Percentiles rank a stretch among this genome's conserved stretches.
These are phyloP conservation scores for Pseudogymnoascus sp. DNA, from an alignment of 2,329 filamentous ascomycete genomes.

Conservation along the genomic window DNA sequence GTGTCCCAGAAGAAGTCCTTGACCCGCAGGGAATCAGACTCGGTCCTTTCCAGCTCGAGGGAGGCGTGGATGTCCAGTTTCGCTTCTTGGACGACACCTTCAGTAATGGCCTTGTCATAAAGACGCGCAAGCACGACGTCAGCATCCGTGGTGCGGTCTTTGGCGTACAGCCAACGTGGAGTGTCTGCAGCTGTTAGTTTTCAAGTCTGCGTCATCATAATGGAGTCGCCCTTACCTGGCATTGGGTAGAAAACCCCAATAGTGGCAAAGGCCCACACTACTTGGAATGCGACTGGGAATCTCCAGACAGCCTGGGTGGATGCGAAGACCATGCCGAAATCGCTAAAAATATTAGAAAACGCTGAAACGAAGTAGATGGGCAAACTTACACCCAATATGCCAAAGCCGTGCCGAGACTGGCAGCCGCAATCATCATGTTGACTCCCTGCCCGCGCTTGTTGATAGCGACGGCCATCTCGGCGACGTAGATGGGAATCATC, in stretches of 20 bases:
- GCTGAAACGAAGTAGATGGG: constrained; percentile 20
- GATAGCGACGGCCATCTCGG: constrained; percentile 25
- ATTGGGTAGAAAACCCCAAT: constrained; percentile 17
- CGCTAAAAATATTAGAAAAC: constrained; percentile 18
- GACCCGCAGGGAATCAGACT: neutral
- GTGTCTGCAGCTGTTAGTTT: constrained; percentile 17
- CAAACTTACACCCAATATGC: constrained; percentile 29
- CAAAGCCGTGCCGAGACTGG: constrained; percentile 22
- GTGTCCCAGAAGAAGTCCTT: constrained; percentile 7
- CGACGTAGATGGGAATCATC: constrained; percentile 25
- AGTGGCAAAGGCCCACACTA: constrained; percentile 22
- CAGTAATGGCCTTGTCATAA: neutral
- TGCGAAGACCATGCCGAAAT: constrained; percentile 27
- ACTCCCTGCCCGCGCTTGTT: constrained; percentile 24
- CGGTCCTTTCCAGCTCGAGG: neutral
- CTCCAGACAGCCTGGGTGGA: constrained; percentile 26
- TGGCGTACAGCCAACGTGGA: constrained; percentile 26
- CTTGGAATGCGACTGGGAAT: constrained; percentile 27
- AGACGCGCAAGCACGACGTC: neutral
- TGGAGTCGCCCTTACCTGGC: constrained; percentile 11
- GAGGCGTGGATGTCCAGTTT: neutral
- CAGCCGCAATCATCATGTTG: constrained; percentile 25
- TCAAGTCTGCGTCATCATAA: neutral
- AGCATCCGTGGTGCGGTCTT: constrained; percentile 8
- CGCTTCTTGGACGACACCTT: neutral